Percentiles rank a stretch among this genome's conserved stretches.
phyloP scores from a whole-genome alignment of 176 grass and related monocot genomes.

The Zizania latifolia region DNA sequence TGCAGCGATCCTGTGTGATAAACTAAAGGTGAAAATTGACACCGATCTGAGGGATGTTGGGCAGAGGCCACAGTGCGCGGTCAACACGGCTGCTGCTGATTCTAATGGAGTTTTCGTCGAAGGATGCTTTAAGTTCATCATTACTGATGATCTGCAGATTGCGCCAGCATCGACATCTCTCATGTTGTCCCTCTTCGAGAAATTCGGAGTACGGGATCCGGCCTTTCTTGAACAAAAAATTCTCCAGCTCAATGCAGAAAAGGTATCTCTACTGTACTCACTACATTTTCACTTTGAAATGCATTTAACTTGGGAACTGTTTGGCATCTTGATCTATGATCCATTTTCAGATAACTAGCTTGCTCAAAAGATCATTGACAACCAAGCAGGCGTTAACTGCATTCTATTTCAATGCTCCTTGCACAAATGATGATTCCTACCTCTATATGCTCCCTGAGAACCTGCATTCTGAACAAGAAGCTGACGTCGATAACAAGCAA shows the following conservation, averaged over 20 bases:
- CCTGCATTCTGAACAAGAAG: background rate
- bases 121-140: slow-evolving; percentile 3
- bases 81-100: background rate
- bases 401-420: background rate
- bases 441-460: background rate
- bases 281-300: too few species aligned
- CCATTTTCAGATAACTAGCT: background rate
- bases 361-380: slow-evolving; percentile 26
- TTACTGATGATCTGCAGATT: slow-evolving; percentile 31
- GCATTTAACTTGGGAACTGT: background rate
- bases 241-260: background rate
- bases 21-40: too few species aligned
- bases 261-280: background rate
- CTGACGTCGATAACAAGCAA: background rate
- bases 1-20: too few species aligned
- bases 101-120: slow-evolving; percentile 26
- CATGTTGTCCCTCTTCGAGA: background rate
- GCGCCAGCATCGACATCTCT: background rate
- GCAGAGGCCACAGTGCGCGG: too few species aligned
- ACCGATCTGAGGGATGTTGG: too few species aligned
- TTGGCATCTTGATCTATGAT: background rate
- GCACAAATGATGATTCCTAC: background rate
- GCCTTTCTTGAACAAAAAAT: background rate
- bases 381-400: slow-evolving; percentile 1
- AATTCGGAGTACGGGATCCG: background rate